These are phyloP conservation scores for Chaetomium globosum DNA, from an alignment of 2,329 filamentous ascomycete species.

Conservation along the genomic window DNA sequence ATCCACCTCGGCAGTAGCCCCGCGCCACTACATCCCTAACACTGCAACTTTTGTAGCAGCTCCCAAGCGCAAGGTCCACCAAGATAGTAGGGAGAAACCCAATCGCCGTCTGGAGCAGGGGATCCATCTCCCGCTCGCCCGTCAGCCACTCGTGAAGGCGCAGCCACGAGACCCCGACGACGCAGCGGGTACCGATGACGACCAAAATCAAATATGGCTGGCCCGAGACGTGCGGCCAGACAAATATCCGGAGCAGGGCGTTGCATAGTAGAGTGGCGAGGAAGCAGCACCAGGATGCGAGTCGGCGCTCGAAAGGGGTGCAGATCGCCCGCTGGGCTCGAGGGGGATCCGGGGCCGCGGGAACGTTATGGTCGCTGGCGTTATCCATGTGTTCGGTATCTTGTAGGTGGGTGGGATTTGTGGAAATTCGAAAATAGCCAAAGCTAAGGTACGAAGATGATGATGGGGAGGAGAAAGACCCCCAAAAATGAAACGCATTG, in stretches of 20 bases:
- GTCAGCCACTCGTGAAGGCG: conserved; percentile 14
- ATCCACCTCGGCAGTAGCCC: conserved; percentile 3
- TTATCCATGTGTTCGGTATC: conserved; percentile 6
- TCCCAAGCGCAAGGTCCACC: conserved; percentile 13
- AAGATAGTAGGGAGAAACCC: conserved; percentile 9
- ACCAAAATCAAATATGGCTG: conserved; percentile 11
- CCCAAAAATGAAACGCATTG: neutral
- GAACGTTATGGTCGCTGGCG: neutral
- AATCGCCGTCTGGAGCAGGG: conserved; percentile 6
- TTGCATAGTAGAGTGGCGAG: neutral
- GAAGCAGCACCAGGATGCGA: conserved; percentile 14
- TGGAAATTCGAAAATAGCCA: neutral
- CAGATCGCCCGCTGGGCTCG: neutral
- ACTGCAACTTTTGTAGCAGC: conserved; percentile 16
- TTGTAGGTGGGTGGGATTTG: neutral
- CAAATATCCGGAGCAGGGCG: conserved; percentile 10
- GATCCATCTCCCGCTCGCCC: conserved; percentile 1
- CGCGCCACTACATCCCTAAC: conserved; percentile 1
- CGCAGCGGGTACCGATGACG: conserved; percentile 14
- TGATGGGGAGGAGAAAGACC: neutral
- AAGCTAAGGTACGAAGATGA: neutral
- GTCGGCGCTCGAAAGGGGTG: conserved; percentile 18
- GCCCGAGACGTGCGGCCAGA: conserved; percentile 17
- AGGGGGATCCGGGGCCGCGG: neutral
- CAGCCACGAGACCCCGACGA: conserved; percentile 17